Base-by-base conservation (phyloP, 108 stramenopile species). In the Seminavis robusta region DNA sequence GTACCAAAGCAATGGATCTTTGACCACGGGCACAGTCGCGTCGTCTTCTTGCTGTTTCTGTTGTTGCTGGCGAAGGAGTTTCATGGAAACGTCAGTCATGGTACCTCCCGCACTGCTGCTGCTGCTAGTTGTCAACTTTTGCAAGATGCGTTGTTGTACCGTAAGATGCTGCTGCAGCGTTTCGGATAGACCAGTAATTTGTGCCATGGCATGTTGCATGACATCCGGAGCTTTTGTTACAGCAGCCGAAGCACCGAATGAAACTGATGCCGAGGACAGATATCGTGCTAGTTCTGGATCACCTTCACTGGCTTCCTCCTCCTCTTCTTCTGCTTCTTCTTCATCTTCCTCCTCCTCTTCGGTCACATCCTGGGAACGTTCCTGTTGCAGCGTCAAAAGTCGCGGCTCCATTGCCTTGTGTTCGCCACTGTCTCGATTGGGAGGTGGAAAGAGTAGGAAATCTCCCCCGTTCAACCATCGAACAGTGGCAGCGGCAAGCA, bases 391-490 rank as follows among this genome's bases (percentile, higher is more conserved):
- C n/a, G n/a, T n/a, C n/a, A n/a, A n/a, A n/a, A n/a, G n/a, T n/a
- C n/a, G n/a, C n/a, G n/a, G n/a, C n/a, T n/a, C n/a, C n/a, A n/a
- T n/a, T n/a, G n/a, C n/a, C n/a, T n/a, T n/a, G n/a, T n/a, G n/a
- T n/a, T n/a, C n/a, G n/a, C n/a, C n/a, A n/a, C n/a, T n/a, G n/a
- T n/a, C n/a, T n/a, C n/a, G n/a, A n/a, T n/a, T n/a, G n/a, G n/a
- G n/a, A n/a, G n/a, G n/a, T n/a, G 90, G 90, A 49, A 86, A 77
- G 21, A 92, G 23, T 8, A 67, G 61, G 65, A 92, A 92, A 43
- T 86, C 86, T 11, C 86, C 90, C 20, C 90, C 90, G 66, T 92
- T 92, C 50, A 92, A 56, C 90, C 90, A 92, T 52, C 90, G 81
- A 0, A 80, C 38, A 6, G 86, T 82, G 11, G 90, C 90, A 17